Conservation (phyloP, 495 filamentous ascomycete species). For the Penicillium pulvis region DNA sequence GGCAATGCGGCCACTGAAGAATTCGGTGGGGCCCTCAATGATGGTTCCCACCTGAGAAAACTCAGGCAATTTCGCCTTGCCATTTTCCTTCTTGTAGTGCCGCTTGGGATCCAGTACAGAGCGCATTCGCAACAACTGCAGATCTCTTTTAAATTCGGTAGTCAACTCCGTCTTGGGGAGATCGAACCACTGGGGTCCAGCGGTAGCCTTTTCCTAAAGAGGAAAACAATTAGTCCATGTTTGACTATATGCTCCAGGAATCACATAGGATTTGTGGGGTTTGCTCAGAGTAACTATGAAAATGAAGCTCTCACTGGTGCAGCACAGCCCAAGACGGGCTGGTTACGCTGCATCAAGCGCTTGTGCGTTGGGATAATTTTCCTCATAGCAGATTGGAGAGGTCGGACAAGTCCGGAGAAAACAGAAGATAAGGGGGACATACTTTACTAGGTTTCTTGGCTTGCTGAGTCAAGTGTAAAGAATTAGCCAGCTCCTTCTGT, state of each 20-base stretch:
- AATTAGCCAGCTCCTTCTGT: conserved; percentile 46
- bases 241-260: background rate
- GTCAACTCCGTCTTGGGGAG: conserved; percentile 82
- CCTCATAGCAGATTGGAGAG: conserved; percentile 58
- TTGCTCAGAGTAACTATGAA: conserved; percentile 99
- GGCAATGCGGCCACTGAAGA: conserved; percentile 71
- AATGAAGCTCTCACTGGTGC: conserved; percentile 70
- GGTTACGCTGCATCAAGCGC: conserved; percentile 63
- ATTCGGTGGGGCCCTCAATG: conserved; percentile 87
- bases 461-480: conserved; percentile 40
- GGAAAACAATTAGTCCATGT: conserved; percentile 29
- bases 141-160: conserved; percentile 79
- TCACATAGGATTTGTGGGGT: conserved; percentile 1
- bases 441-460: conserved; percentile 47
- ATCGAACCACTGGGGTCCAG: conserved; percentile 76
- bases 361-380: conserved; percentile 61
- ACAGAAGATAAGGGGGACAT: conserved; percentile 19
- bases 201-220: conserved; percentile 58
- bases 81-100: conserved; percentile 84
- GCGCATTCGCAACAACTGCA: conserved; percentile 86
- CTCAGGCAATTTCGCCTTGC: conserved; percentile 66
- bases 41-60: conserved; percentile 89
- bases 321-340: conserved; percentile 78
- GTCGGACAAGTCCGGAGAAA: conserved; percentile 5
- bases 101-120: conserved; percentile 85